phyloP scores from a whole-genome alignment of 2,329 filamentous ascomycete genomes.

The Madurella mycetomatis region DNA sequence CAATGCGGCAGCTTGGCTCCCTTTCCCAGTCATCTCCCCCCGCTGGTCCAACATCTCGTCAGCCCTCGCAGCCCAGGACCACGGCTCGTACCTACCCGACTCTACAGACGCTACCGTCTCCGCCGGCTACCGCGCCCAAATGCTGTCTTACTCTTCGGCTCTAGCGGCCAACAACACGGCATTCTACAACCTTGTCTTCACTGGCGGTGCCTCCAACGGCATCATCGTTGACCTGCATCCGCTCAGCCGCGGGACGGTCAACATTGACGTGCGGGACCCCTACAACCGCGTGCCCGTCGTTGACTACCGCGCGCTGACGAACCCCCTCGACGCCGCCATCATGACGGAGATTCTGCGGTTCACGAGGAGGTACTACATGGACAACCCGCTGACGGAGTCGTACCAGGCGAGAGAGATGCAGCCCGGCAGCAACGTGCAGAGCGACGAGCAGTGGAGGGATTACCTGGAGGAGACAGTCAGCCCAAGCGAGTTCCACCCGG shows the following conservation, averaged over 20 bases:
- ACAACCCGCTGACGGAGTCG: constrained; percentile 29
- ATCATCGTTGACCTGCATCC: constrained; percentile 37
- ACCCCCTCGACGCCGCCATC: constrained; percentile 49
- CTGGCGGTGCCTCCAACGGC: constrained; percentile 29
- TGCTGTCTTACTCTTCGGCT: constrained; percentile 25
- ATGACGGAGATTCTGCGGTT: constrained; percentile 38
- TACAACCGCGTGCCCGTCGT: constrained; percentile 32
- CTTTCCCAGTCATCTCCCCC: constrained; percentile 32
- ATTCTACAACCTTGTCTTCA: constrained; percentile 30
- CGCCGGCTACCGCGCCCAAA: constrained; percentile 36
- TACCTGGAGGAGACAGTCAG: constrained; percentile 17
- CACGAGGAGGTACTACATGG: constrained; percentile 28
- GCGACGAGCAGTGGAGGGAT: constrained; percentile 27
- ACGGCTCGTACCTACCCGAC: constrained; percentile 31
- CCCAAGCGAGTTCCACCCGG: constrained; percentile 29
- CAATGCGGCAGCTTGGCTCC: constrained; percentile 30
- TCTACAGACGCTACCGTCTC: constrained; percentile 33
- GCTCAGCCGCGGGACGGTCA: constrained; percentile 38
- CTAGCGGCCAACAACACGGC: constrained; percentile 30
- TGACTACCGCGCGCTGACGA: constrained; percentile 37
- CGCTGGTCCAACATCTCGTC: constrained; percentile 26
- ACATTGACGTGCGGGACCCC: constrained; percentile 35
- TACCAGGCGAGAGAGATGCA: constrained; percentile 34
- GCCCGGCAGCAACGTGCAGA: constrained; percentile 32
- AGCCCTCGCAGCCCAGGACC: constrained; percentile 30